These are phyloP conservation scores for Ustilaginoidea virens DNA, from an alignment of 2,329 filamentous ascomycete species.

Conservation along the genomic window DNA sequence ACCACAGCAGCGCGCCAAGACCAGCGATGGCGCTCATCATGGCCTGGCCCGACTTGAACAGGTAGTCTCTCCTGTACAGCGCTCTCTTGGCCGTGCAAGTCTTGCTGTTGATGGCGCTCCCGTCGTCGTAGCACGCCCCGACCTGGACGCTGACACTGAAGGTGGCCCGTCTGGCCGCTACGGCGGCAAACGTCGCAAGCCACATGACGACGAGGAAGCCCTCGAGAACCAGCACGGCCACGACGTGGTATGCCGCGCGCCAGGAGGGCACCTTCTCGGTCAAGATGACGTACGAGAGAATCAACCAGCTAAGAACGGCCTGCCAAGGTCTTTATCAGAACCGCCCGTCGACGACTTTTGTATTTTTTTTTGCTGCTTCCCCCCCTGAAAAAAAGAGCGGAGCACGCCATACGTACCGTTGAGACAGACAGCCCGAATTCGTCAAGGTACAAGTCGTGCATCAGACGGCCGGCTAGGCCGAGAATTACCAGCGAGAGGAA, in stretches of 20 bases:
- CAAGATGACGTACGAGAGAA: conserved; percentile 24
- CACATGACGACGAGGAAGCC: conserved; percentile 29
- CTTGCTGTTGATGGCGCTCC: conserved; percentile 23
- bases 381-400: background rate
- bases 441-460: conserved; percentile 23
- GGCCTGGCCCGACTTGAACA: conserved; percentile 18
- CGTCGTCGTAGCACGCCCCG: conserved; percentile 18
- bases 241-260: conserved; percentile 24
- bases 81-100: conserved; percentile 17
- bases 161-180: conserved; percentile 21
- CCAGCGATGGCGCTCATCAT: conserved; percentile 25
- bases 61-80: conserved; percentile 13
- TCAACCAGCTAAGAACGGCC: conserved; percentile 30
- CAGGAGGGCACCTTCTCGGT: conserved; percentile 22
- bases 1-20: conserved; percentile 28
- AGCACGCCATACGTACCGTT: conserved; percentile 17
- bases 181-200: conserved; percentile 27
- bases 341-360: too few relatives aligned
- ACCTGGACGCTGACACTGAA: conserved; percentile 19
- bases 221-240: conserved; percentile 28
- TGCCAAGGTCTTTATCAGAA: conserved; percentile 10
- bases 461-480: conserved; percentile 24
- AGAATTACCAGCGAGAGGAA: conserved; percentile 26
- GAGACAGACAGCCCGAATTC: conserved; percentile 24
- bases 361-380: background rate